These are phyloP conservation scores for Rhodotorula sp. DNA, from an alignment of 1,284 basidiomycete species.

Conservation along the genomic window DNA sequence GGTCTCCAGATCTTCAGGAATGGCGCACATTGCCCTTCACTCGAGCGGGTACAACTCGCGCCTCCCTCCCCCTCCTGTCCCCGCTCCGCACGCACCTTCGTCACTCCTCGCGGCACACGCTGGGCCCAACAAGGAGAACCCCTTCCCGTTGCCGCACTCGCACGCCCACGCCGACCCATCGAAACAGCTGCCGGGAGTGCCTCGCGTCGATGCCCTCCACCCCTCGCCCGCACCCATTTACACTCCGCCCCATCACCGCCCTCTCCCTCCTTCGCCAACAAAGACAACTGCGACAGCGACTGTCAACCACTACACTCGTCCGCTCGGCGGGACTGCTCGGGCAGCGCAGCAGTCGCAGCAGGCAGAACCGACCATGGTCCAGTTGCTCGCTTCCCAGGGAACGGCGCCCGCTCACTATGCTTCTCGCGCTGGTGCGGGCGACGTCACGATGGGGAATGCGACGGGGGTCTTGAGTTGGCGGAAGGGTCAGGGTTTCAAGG, in stretches of 20 bases:
- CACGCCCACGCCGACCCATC: background rate
- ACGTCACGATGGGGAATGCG: slow-evolving; percentile 34
- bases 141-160: background rate
- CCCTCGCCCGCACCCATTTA: slow-evolving; percentile 4
- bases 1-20: slow-evolving; percentile 1
- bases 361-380: slow-evolving; percentile 37
- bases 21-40: background rate
- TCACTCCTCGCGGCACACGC: background rate
- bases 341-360: background rate
- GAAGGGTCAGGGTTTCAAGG: slow-evolving; percentile 46
- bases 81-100: background rate
- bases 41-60: no score
- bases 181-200: background rate
- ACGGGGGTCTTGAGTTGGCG: slow-evolving; percentile 46
- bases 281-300: slow-evolving; percentile 2
- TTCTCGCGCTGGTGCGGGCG: slow-evolving; percentile 7
- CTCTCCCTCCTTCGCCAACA: background rate
- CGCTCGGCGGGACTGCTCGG: slow-evolving; percentile 2
- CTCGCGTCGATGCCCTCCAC: background rate
- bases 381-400: slow-evolving; percentile 29
- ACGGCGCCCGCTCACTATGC: slow-evolving; percentile 9
- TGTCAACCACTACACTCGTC: slow-evolving; percentile 33
- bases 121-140: slow-evolving; percentile 7
- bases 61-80: slow-evolving; percentile 5
- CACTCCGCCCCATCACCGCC: background rate